Conservation (phyloP, 2,329 filamentous ascomycete genomes). For the Didymella exigua region DNA sequence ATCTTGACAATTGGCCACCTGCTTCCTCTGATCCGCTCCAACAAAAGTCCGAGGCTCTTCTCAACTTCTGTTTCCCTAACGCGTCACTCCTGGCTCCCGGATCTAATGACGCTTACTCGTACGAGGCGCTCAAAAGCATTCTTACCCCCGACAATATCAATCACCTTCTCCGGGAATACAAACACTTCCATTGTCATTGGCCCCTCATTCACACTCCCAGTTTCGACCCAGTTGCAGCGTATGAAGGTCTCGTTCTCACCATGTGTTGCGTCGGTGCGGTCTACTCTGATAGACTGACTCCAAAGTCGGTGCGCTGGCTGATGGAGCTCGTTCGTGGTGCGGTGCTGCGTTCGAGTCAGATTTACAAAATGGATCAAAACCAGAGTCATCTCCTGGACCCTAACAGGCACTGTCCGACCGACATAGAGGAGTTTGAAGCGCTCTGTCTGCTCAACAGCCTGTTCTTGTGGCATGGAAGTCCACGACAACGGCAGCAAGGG, state of each 20-base stretch:
- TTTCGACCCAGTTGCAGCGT: constrained; percentile 69
- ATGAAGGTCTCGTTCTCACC: constrained; percentile 69
- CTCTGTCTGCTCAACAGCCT: constrained; percentile 66
- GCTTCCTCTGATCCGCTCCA: constrained; percentile 51
- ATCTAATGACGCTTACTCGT: constrained; percentile 53
- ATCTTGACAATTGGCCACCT: constrained; percentile 51
- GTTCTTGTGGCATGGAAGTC: constrained; percentile 73
- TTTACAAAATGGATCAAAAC: constrained; percentile 53
- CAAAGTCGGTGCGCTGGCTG: constrained; percentile 68
- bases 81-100: constrained; percentile 29
- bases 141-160: constrained; percentile 72
- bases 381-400: constrained; percentile 50
- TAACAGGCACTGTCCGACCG: constrained; percentile 46
- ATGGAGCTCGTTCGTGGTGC: constrained; percentile 67
- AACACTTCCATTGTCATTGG: constrained; percentile 75
- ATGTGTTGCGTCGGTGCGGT: constrained; percentile 78
- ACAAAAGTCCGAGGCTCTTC: constrained; percentile 52
- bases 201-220: constrained; percentile 74
- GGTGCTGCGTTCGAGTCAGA: constrained; percentile 61
- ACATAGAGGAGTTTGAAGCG: constrained; percentile 70
- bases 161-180: constrained; percentile 73
- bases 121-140: constrained; percentile 60
- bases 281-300: constrained; percentile 68
- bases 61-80: constrained; percentile 60
- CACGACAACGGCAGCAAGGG: constrained; percentile 67